Conservation (phyloP, 2,329 filamentous ascomycete species). For the Colletotrichum incanum region DNA sequence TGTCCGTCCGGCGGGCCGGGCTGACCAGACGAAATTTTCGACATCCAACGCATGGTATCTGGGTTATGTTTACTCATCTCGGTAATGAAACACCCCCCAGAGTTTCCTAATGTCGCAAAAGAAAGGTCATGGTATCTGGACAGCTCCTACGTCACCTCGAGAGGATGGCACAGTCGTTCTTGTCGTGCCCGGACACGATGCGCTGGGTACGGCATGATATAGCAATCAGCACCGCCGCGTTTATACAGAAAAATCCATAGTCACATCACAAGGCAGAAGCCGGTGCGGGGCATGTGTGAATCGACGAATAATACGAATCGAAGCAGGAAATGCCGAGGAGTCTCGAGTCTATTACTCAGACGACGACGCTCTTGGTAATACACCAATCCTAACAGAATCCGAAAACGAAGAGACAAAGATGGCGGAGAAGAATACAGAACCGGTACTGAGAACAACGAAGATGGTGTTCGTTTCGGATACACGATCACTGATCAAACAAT, state of each 20-base stretch:
- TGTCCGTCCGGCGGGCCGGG: conserved; percentile 1
- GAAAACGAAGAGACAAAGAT: not conserved
- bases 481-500: not conserved
- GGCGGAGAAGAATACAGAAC: not conserved
- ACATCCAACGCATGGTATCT: not conserved
- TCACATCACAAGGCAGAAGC: not conserved
- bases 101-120: not conserved
- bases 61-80: not conserved
- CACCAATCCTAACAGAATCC: too few species aligned
- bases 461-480: not conserved
- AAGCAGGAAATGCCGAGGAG: not conserved
- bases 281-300: not conserved
- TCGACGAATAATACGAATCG: not conserved
- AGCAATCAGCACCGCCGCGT: not conserved
- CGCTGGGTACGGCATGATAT: not conserved
- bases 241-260: not conserved
- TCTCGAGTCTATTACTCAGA: not conserved
- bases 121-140: not conserved
- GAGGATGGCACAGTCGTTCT: not conserved
- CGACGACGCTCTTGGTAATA: too few species aligned
- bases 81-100: accelerated
- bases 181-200: not conserved
- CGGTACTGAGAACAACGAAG: not conserved
- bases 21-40: not conserved
- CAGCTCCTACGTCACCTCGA: too few species aligned